These are phyloP conservation scores for Flaveria trinervia DNA, from an alignment of 129 eudicot genomes.

Conservation along the genomic window DNA sequence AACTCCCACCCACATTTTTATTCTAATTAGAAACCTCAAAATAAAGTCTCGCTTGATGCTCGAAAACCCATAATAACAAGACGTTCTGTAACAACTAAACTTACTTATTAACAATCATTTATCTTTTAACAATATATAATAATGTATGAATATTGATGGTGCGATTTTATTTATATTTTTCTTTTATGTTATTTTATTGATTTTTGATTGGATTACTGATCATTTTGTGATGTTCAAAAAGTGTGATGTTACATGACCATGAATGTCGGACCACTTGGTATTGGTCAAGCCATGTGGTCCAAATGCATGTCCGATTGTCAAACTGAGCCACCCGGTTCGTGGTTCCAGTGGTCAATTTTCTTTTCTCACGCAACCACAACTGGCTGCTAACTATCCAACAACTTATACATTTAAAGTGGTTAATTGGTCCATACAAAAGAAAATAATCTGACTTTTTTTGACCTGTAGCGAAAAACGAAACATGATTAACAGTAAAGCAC, in stretches of 20 bases:
- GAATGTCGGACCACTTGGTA: background rate
- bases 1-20: too few species aligned
- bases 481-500: too few species aligned
- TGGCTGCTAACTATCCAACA: slow-evolving; percentile 4
- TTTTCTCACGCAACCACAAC: slow-evolving; percentile 7
- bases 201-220: background rate
- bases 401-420: background rate
- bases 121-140: background rate
- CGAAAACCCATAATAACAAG: too few species aligned
- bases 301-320: background rate
- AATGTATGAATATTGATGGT: background rate
- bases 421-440: background rate
- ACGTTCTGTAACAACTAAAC: too few species aligned
- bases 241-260: background rate
- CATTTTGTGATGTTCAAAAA: background rate
- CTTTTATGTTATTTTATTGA: too few species aligned
- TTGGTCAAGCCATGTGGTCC: slow-evolving; percentile 3
- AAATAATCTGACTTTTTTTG: too few species aligned
- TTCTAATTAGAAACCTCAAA: too few species aligned
- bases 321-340: background rate
- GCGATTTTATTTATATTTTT: background rate
- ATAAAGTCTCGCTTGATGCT: too few species aligned
- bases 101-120: background rate
- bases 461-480: too few species aligned
- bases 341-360: slow-evolving; percentile 14